phyloP scores from a whole-genome alignment of 1,284 basidiomycete species.

The Ustilago vetiveriae region DNA sequence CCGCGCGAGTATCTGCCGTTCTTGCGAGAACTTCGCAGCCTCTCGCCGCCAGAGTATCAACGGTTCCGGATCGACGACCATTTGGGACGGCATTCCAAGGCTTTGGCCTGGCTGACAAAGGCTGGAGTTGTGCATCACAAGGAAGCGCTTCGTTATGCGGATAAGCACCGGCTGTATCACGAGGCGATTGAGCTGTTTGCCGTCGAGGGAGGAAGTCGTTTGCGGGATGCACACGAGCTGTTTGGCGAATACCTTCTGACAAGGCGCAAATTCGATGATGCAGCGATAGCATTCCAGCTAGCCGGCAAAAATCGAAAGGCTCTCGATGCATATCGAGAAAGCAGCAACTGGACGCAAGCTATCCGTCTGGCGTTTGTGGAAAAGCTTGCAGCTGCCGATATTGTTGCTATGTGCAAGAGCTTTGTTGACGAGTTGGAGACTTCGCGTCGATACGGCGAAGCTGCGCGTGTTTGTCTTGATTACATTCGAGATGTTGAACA shows the following conservation, averaged over 20 bases:
- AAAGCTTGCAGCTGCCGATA: constrained; percentile 61
- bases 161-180: constrained; percentile 77
- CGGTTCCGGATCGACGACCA: constrained; percentile 93
- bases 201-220: constrained; percentile 15
- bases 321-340: constrained; percentile 52
- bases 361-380: constrained; percentile 48
- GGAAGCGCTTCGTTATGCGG: constrained; percentile 82
- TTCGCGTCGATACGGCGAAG: constrained; percentile 82
- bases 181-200: constrained; percentile 50
- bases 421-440: constrained; percentile 73
- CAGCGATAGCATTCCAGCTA: constrained; percentile 71
- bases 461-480: constrained; percentile 84
- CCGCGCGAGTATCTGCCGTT: constrained; percentile 98
- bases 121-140: constrained; percentile 81
- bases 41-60: constrained; percentile 81
- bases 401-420: constrained; percentile 69
- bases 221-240: constrained; percentile 68
- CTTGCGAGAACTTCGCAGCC: constrained; percentile 83
- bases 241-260: constrained; percentile 92
- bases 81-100: constrained; percentile 79
- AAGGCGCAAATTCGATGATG: constrained; percentile 81
- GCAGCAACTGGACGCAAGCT: constrained; percentile 55
- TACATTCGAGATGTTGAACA: constrained; percentile 83
- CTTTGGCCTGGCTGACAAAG: constrained; percentile 78
- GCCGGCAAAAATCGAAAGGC: constrained; percentile 48